Base-by-base conservation (phyloP, 805 yeast species). In the Metschnikowia koreensis region DNA sequence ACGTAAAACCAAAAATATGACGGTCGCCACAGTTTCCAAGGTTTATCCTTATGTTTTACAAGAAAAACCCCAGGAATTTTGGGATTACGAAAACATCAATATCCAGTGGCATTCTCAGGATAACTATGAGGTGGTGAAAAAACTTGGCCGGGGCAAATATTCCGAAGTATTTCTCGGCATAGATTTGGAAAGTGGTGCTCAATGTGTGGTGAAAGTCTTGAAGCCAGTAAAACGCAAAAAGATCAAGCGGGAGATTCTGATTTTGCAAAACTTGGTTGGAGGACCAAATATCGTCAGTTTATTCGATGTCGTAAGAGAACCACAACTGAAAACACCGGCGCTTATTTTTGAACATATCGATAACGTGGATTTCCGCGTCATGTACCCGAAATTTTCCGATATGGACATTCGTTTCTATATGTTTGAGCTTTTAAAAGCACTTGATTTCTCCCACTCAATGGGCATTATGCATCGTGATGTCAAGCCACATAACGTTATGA, bases 391-490 rank as follows among this genome's bases (percentile, higher is more conserved):
- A 48, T 86, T 92, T 62, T 76, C 83, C 17, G 83, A 85, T 60
- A 69, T 72, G 47, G 97, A 92, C 66, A 86, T 91, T 58, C 81
- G 89, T 59, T 89, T 70, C 71, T 92, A 92, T 70, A 89, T 92
- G 81, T 83, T 77, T 58, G 94, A 91, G 70, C 75, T 92, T 58
- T 77, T 92, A 61, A 79, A 76, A 51, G 97, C 97, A 0, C 77
- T 92, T 57, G 96, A 92, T 71, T 91, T 80, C 68, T 86, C 89
- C 49, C 97, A 92, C 72, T 87, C 96, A 6, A 87, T 87, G 86
- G 97, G 97, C 37, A 89, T 92, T 58, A 90, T 90, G 86, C 97
- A 90, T 69, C 77, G 97, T 66, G 97, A 90, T 69, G 97, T 90
- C 46, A 90, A 90, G 66, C 97, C 97, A 10, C 97, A 90, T 68